These are phyloP conservation scores for Aspergillus pseudoterreus DNA, from an alignment of 2,329 filamentous ascomycete species.

Conservation along the genomic window DNA sequence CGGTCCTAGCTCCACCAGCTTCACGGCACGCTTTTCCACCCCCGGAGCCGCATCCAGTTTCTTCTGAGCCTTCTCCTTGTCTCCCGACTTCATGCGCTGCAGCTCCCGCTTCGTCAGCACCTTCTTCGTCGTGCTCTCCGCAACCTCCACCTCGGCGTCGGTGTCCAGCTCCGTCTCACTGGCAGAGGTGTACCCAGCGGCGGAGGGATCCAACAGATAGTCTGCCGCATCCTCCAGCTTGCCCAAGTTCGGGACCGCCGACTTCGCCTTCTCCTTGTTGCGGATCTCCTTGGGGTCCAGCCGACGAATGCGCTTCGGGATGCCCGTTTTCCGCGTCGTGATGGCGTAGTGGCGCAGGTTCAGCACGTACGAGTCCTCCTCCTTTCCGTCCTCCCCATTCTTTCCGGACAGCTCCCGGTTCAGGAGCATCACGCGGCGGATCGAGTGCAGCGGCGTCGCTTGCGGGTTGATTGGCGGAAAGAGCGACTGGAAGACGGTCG, in stretches of 20 bases:
- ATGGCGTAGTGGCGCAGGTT: constrained; percentile 95
- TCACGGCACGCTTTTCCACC: constrained; percentile 83
- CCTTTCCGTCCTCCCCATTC: constrained; percentile 14
- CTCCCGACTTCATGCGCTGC: constrained; percentile 43
- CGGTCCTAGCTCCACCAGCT: constrained; percentile 86
- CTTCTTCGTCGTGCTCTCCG: constrained; percentile 53
- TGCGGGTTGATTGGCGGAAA: constrained; percentile 96
- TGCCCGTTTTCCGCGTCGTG: constrained; percentile 77
- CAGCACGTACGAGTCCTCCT: constrained; percentile 70
- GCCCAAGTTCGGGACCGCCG: constrained; percentile 77
- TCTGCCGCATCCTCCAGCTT: constrained; percentile 91
- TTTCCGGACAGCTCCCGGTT: constrained; percentile 64
- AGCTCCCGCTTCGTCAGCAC: constrained; percentile 51
- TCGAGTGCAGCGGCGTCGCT: constrained; percentile 82
- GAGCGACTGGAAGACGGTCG: constrained; percentile 90
- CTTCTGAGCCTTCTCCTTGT: constrained; percentile 45
- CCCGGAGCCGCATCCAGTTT: constrained; percentile 37
- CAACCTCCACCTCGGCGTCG: constrained; percentile 89
- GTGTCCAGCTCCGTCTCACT: constrained; percentile 92
- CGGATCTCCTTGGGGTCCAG: constrained; percentile 83
- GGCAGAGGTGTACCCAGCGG: constrained; percentile 85
- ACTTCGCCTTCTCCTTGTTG: constrained; percentile 62
- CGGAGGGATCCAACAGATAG: constrained; percentile 77
- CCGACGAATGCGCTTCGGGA: constrained; percentile 78
- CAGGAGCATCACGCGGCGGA: constrained; percentile 82